Evolutionary conservation across 2,329 filamentous ascomycete genomes (phyloP).

Genomic region (Phialocephala subalpina): DNA sequence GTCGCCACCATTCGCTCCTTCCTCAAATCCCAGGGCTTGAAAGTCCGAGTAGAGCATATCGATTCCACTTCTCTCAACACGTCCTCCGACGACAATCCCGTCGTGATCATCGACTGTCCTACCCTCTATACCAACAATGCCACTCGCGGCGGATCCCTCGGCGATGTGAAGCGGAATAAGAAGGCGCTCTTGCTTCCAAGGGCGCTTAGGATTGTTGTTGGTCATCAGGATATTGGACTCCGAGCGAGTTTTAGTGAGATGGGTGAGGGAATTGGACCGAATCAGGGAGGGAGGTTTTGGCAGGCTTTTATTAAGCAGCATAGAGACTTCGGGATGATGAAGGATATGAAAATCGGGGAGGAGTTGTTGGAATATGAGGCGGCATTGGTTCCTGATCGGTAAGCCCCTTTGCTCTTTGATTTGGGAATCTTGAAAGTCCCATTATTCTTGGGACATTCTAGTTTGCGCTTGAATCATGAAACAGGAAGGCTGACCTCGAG

Average conservation of each 20-base stretch:
- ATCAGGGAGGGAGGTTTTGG: neutral
- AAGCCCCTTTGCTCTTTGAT: too few species aligned
- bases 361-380: slow-evolving; percentile 9
- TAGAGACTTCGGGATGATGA: neutral
- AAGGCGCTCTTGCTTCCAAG: neutral
- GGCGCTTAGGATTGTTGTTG: neutral
- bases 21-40: neutral
- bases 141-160: neutral
- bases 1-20: neutral
- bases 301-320: neutral
- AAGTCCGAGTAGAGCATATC: slow-evolving; percentile 1
- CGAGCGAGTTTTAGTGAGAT: neutral
- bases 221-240: neutral
- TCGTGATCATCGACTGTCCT: neutral
- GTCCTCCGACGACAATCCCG: neutral
- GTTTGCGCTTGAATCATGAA: too few species aligned
- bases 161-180: neutral
- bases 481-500: too few species aligned
- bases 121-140: neutral
- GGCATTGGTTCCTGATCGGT: neutral
- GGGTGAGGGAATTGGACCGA: neutral
- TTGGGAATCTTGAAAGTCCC: too few species aligned
- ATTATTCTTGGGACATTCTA: too few species aligned
- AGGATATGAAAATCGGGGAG: neutral
- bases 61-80: neutral